These are phyloP conservation scores for Aspergillus funiculosus DNA, from an alignment of 495 filamentous ascomycete species.

Conservation along the genomic window DNA sequence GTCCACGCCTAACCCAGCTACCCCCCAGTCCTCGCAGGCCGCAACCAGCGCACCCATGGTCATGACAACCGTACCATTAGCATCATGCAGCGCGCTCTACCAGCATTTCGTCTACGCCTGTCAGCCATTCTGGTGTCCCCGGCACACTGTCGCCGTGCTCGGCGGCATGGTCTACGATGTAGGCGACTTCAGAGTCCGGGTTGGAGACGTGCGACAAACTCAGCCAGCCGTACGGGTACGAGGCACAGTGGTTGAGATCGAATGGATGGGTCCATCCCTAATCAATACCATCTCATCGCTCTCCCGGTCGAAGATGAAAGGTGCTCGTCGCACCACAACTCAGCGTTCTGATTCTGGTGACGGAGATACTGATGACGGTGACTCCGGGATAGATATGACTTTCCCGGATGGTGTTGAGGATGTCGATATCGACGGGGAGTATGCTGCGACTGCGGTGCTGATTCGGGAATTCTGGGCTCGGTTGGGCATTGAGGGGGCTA, in stretches of 20 bases:
- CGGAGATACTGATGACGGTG: slow-evolving; percentile 18
- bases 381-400: slow-evolving; percentile 28
- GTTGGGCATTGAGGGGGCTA: slow-evolving; percentile 30
- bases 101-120: slow-evolving; percentile 42
- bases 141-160: slow-evolving; percentile 38
- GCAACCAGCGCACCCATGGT: slow-evolving; percentile 23
- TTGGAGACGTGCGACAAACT: slow-evolving; percentile 43
- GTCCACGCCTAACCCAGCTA: slow-evolving; percentile 4
- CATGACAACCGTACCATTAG: slow-evolving; percentile 37
- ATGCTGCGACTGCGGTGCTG: slow-evolving; percentile 32
- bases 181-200: slow-evolving; percentile 40
- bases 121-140: slow-evolving; percentile 43
- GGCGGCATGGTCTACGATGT: slow-evolving; percentile 39
- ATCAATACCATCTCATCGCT: slow-evolving; percentile 24
- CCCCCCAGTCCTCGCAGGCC: slow-evolving; percentile 1
- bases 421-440: slow-evolving; percentile 40
- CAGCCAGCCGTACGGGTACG: slow-evolving; percentile 33
- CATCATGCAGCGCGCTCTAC: slow-evolving; percentile 32
- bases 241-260: slow-evolving; percentile 41
- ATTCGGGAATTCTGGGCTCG: slow-evolving; percentile 42
- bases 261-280: slow-evolving; percentile 40
- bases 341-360: neutral
- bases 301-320: slow-evolving; percentile 1
- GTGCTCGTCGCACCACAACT: too few species aligned
- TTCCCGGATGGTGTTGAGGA: slow-evolving; percentile 30